Conservation (phyloP, 1,284 basidiomycete genomes). For the Puccinia triticina region DNA sequence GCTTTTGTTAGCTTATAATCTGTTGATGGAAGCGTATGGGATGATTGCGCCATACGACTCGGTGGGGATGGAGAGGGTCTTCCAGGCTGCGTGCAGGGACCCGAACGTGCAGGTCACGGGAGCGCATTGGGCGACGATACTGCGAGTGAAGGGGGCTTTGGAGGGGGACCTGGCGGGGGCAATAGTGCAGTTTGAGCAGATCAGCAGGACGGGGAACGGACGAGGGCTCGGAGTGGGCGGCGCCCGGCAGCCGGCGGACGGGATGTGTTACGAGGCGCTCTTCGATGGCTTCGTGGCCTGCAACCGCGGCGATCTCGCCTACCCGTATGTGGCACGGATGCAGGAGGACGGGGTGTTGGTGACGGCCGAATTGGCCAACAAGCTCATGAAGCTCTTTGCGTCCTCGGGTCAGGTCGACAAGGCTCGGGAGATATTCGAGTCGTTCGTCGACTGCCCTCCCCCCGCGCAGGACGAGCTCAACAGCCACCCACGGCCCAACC, state of each 20-base stretch:
- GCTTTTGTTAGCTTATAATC: slow-evolving; percentile 59
- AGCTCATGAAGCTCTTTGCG: slow-evolving; percentile 86
- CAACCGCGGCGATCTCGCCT: slow-evolving; percentile 77
- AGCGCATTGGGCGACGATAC: slow-evolving; percentile 86
- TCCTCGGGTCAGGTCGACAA: slow-evolving; percentile 71
- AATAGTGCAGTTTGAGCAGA: slow-evolving; percentile 76
- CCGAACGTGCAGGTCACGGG: slow-evolving; percentile 70
- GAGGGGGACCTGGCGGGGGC: slow-evolving; percentile 78
- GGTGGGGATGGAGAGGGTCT: slow-evolving; percentile 74
- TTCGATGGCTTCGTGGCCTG: slow-evolving; percentile 77
- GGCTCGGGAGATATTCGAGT: slow-evolving; percentile 78
- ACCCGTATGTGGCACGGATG: slow-evolving; percentile 71
- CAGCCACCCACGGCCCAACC: slow-evolving; percentile 58
- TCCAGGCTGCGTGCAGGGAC: slow-evolving; percentile 68
- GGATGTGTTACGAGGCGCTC: slow-evolving; percentile 85
- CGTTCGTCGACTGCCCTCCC: slow-evolving; percentile 72
- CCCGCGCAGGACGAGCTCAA: slow-evolving; percentile 60
- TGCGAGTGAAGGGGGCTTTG: slow-evolving; percentile 85
- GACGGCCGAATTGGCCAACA: slow-evolving; percentile 94
- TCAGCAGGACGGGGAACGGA: slow-evolving; percentile 61
- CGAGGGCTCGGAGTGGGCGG: slow-evolving; percentile 54
- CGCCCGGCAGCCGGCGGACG: slow-evolving; percentile 67
- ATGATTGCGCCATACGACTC: slow-evolving; percentile 77
- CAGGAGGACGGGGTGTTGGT: slow-evolving; percentile 71
- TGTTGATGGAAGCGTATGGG: slow-evolving; percentile 84